phyloP scores from a whole-genome alignment of 2,329 filamentous ascomycete species.

The Bipolaris bicolor region DNA sequence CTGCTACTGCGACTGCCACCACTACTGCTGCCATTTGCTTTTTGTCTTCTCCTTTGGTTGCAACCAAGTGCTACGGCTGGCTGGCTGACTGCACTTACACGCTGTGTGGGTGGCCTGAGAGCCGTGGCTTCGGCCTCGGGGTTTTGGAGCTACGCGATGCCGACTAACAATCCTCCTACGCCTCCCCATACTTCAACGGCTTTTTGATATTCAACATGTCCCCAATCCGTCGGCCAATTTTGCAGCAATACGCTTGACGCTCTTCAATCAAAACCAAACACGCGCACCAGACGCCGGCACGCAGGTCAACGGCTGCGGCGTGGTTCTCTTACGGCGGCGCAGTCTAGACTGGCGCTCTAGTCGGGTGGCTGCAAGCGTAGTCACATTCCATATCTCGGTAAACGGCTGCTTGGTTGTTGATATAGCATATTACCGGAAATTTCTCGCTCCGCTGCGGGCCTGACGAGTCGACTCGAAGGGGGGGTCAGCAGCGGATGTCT shows the following conservation, averaged over 20 bases:
- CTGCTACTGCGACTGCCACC: no score
- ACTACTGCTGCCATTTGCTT: not conserved
- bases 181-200: constrained; percentile 25
- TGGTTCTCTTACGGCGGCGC: constrained; percentile 22
- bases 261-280: constrained; percentile 29
- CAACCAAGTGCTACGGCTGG: not conserved
- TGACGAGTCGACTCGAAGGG: constrained; percentile 11
- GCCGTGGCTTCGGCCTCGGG: constrained; percentile 7
- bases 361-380: constrained; percentile 20
- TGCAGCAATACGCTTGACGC: constrained; percentile 20
- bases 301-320: constrained; percentile 27
- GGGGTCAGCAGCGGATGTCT: constrained; percentile 18
- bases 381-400: constrained; percentile 23
- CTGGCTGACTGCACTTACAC: not conserved
- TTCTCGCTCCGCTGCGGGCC: constrained; percentile 36
- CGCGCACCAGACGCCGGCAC: constrained; percentile 23
- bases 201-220: constrained; percentile 32
- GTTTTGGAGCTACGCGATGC: constrained; percentile 16
- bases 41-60: constrained; percentile 7
- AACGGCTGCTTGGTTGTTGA: constrained; percentile 19
- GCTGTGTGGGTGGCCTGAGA: constrained; percentile 5
- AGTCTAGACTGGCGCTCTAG: constrained; percentile 22
- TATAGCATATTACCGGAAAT: constrained; percentile 33
- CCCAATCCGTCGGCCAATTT: constrained; percentile 24
- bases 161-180: constrained; percentile 12